Base-by-base conservation (phyloP, 257 asterid genomes). In the Penstemon newberryi region DNA sequence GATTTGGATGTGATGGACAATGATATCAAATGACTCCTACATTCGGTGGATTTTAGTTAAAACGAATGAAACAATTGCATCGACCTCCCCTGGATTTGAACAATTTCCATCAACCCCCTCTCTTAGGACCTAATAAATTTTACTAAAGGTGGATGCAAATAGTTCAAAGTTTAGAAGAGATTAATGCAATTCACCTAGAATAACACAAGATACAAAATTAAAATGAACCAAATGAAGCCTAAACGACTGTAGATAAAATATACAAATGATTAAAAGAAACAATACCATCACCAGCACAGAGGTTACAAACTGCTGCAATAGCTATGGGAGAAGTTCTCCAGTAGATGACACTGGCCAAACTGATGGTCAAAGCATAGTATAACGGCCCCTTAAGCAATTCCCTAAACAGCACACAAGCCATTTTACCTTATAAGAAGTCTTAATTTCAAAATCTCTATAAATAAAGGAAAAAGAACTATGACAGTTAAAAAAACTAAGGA, bases 201-300 rank as follows among this genome's bases (percentile, higher is more conserved):
- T 25, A 25, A 25, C 33, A 25, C 33, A 25, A 25, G 33, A 25
- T 25, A 25, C 33, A 25, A 25, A 25, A 25, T 25, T 25, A 25
- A 25, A 25, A 25, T 25, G 33, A 25, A 25, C 2, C 33, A 25
- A 25, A 1, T 1, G 33, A 25, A 25, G 33, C 33, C 33, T 8
- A 54, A 41, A 40, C 43, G 41, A 38, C 12, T 43, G 54, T 44
- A 15, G 56, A 18, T 25, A 25, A 51, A 45, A 57, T 58, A n/a
- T 42, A 68, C 18, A 12, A 49, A 56, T 7, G 11, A 15, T 47
- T 38, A 25, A 69, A 40, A 25, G 33, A 18, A 60, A 55, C 69
- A 58, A 38, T 87, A 93, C 99, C 99, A 72, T 90, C 99, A 70
- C 99, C 99, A 46, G 97, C 97, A 77, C 96, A 88, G 63, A 93